Conservation (phyloP, 129 eudicot species). For the Solidago caesia region DNA sequence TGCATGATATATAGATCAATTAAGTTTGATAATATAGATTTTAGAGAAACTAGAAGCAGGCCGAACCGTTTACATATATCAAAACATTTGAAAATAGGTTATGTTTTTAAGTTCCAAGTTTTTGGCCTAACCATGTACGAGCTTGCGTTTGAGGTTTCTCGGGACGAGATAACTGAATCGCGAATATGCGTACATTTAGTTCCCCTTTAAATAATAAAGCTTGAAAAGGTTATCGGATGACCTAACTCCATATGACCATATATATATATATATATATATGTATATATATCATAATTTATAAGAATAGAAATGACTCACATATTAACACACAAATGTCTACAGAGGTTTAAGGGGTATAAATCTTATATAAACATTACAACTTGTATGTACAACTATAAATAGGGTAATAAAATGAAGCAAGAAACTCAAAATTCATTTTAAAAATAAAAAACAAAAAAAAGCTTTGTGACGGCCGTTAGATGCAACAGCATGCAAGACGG, state of each 20-base stretch:
- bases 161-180: not conserved
- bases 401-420: slow-evolving; percentile 9
- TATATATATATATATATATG: not conserved
- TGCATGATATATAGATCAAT: no score
- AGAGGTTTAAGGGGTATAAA: slow-evolving; percentile 11
- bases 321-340: slow-evolving; percentile 23
- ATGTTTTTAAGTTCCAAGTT: not conserved
- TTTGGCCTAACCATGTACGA: not conserved
- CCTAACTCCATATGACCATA: not conserved
- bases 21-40: no score
- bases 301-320: slow-evolving; percentile 2
- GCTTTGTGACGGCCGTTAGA: not conserved
- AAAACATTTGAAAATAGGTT: not conserved
- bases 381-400: slow-evolving; percentile 17
- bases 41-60: no score
- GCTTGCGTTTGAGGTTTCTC: not conserved
- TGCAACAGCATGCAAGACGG: slow-evolving; percentile 7
- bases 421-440: not conserved
- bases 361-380: slow-evolving; percentile 18
- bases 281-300: not conserved
- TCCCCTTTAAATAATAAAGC: not conserved
- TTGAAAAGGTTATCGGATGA: not conserved
- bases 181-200: not conserved
- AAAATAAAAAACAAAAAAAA: not conserved
- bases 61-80: no score